Base-by-base conservation (phyloP, 768 basidiomycete species). In the Psilocybe cyanescens region DNA sequence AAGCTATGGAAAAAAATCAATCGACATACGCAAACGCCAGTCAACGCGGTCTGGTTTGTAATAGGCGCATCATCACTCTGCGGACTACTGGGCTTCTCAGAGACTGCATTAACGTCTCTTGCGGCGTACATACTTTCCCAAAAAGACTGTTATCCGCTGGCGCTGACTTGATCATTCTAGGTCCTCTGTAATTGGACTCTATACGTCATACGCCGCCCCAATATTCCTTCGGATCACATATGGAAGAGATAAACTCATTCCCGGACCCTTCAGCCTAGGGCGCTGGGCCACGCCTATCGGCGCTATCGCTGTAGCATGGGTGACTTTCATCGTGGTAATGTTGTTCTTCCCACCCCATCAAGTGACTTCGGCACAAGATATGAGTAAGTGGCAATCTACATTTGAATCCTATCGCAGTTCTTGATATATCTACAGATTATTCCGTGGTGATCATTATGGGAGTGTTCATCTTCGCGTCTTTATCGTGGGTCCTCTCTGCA, bases 11-110 rank as follows among this genome's bases (percentile, higher is more conserved):
- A 89, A 67, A 76, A 71, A 57, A 81, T 91, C 57, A 87, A 87
- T 62, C 69, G 58, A 4, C 68, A 70, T 63, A 89, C 89, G 1
- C 84, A 84, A 67, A 91, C 90, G 5, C 89, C 89, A 0, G 88
- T 90, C 11, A 86, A 90, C 61, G 89, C 89, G 2, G 90, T 89
- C 4, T 91, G 89, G 90, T 78, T 91, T 48, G 89, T 90, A 28
- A 87, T 90, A 75, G 71, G 72, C 35, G 69, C 74, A 45, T 71
- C 89, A 7, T 85, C 76, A 3, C 63, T 91, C 30, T 86, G 85
- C 46, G 89, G 89, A 8, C 72, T 89, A 3, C 72, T 91, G 7
- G 88, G 89, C 0, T 91, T 91, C 72, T 89, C 87, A 4, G 68
- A 69, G 44, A 79, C 89, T 1, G 89, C 88, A 5, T 70, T 90